phyloP scores from a whole-genome alignment of 208 protist species.

The Wallacemonas sp. region DNA sequence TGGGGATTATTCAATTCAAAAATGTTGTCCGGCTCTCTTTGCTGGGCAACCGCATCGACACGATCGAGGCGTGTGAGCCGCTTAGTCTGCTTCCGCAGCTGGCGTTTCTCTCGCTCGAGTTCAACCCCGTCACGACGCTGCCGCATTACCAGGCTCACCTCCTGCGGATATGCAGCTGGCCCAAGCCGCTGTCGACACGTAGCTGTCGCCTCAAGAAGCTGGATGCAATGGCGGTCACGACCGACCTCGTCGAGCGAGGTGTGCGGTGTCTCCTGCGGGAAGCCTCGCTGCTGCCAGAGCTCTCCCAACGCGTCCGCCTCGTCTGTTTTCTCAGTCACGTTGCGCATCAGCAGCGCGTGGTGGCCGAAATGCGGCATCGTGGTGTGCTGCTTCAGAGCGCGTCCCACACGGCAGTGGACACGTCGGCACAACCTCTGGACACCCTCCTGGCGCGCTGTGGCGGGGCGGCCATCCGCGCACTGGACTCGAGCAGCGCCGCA shows the following conservation, averaged over 20 bases:
- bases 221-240: conserved; percentile 44
- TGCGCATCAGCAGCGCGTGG: conserved; percentile 44
- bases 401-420: background rate
- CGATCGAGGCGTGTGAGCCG: conserved; percentile 80
- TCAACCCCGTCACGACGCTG: conserved; percentile 77
- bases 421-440: conserved; percentile 23
- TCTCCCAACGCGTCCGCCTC: conserved; percentile 64
- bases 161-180: conserved; percentile 78
- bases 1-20: conserved; percentile 83
- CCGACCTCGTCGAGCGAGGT: conserved; percentile 43
- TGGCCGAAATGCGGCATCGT: conserved; percentile 54
- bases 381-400: conserved; percentile 47
- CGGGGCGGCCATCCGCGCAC: conserved; percentile 30
- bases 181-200: conserved; percentile 39
- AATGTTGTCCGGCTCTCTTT: conserved; percentile 80
- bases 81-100: conserved; percentile 68
- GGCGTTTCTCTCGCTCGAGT: conserved; percentile 80
- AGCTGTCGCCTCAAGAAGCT: conserved; percentile 76
- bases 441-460: conserved; percentile 48
- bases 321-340: conserved; percentile 53
- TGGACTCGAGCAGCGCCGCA: conserved; percentile 39
- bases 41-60: conserved; percentile 69
- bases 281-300: conserved; percentile 51
- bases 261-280: conserved; percentile 63
- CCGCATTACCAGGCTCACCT: conserved; percentile 84